Conservation (phyloP, 441 rosid species). For the Omphalea diandra region DNA sequence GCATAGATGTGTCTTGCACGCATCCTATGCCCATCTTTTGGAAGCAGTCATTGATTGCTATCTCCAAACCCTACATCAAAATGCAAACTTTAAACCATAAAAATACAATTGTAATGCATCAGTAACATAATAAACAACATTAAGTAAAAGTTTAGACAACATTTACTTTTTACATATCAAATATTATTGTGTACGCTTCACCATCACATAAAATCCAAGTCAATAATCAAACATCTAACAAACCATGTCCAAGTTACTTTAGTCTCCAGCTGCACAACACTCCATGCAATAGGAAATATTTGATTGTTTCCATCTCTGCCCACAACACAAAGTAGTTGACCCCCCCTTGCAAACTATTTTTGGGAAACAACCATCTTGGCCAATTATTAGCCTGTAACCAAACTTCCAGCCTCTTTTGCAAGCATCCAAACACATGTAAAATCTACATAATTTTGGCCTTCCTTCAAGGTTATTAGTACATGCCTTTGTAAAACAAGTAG, state of each 20-base stretch:
- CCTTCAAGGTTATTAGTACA: not conserved
- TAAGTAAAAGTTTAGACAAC: too few relatives aligned
- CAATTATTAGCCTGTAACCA: not conserved
- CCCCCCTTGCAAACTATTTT: too few relatives aligned
- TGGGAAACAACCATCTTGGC: not conserved
- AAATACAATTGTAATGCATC: too few relatives aligned
- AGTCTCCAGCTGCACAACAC: not conserved
- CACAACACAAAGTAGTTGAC: too few relatives aligned
- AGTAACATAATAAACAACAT: too few relatives aligned
- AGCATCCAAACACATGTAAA: not conserved
- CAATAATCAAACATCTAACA: too few relatives aligned
- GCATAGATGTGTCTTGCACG: not conserved
- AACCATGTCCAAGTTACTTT: not conserved
- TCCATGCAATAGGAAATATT: not conserved
- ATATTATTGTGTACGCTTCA: not conserved
- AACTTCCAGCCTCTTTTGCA: not conserved
- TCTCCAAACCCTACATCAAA: not conserved
- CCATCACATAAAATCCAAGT: not conserved
- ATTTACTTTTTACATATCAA: too few relatives aligned
- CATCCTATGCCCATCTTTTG: not conserved
- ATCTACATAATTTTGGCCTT: not conserved
- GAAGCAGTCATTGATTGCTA: not conserved
- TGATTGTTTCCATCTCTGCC: too few relatives aligned
- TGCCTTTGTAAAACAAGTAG: too few relatives aligned
- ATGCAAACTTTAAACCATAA: too few relatives aligned